phyloP scores from a whole-genome alignment of 805 yeast species.

The Starmerella cellae region DNA sequence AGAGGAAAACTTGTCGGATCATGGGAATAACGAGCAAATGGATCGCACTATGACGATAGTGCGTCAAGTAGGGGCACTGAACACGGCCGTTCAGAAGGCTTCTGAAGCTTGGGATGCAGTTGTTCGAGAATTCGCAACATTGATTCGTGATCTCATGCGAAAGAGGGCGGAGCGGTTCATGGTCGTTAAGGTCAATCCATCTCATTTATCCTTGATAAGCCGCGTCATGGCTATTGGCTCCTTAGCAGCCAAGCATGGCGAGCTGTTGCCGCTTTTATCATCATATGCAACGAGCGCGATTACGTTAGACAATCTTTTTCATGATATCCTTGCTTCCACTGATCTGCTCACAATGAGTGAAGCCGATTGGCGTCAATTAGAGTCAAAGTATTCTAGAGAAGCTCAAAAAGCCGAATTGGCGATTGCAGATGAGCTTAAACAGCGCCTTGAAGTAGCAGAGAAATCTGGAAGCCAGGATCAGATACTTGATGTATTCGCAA shows the following conservation, averaged over 20 bases:
- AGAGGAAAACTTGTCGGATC: not conserved
- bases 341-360: conserved; percentile 2
- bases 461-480: conserved; percentile 28
- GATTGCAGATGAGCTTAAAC: conserved; percentile 33
- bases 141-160: conserved; percentile 63
- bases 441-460: conserved; percentile 30
- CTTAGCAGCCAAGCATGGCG: conserved; percentile 40
- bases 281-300: not conserved
- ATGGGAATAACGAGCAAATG: not conserved
- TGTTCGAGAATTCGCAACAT: conserved; percentile 46
- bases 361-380: conserved; percentile 32
- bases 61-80: not conserved
- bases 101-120: conserved; percentile 42
- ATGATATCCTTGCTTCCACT: not conserved
- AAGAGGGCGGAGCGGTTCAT: conserved; percentile 60
- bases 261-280: conserved; percentile 13
- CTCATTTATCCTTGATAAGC: conserved; percentile 31
- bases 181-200: conserved; percentile 45
- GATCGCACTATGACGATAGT: not conserved
- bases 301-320: conserved; percentile 3
- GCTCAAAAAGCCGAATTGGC: conserved; percentile 36
- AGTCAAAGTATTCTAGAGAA: conserved; percentile 33
- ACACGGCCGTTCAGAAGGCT: conserved; percentile 1
- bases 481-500: conserved; percentile 40
- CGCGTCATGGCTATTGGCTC: conserved; percentile 33